phyloP scores from a whole-genome alignment of 2,329 filamentous ascomycete species.

The Microcyclospora pomicola region DNA sequence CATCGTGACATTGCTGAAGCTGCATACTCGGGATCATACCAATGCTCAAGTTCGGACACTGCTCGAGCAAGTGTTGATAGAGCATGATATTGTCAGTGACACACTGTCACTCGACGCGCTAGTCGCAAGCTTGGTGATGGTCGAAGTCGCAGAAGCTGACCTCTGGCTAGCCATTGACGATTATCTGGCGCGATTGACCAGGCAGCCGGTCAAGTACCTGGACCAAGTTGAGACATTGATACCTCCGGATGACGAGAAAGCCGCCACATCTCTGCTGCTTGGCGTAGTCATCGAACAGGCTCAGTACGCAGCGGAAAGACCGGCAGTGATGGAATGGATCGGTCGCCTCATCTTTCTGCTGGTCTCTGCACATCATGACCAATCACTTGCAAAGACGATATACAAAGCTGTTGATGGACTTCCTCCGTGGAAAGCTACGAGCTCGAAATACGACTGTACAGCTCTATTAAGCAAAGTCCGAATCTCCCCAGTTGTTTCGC shows the following conservation, averaged over 20 bases:
- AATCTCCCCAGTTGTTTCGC: neutral
- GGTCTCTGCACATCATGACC: neutral
- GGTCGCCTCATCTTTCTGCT: conserved; percentile 10
- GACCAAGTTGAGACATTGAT: conserved; percentile 47
- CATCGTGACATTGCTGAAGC: conserved; percentile 55
- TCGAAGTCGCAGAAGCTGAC: conserved; percentile 11
- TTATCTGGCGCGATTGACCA: conserved; percentile 60
- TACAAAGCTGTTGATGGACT: neutral
- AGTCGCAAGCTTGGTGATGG: conserved; percentile 30
- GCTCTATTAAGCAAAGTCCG: neutral
- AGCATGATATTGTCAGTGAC: conserved; percentile 51
- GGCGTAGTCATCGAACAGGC: conserved; percentile 66
- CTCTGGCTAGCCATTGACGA: conserved; percentile 70
- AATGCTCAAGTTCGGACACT: conserved; percentile 27
- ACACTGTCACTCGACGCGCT: conserved; percentile 29
- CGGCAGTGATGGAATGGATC: conserved; percentile 9
- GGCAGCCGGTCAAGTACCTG: conserved; percentile 70
- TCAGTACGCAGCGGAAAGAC: conserved; percentile 37
- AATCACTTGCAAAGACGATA: conserved; percentile 2
- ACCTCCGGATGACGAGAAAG: conserved; percentile 13
- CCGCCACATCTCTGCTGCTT: conserved; percentile 44
- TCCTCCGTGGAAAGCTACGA: conserved; percentile 1
- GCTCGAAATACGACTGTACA: conserved; percentile 1
- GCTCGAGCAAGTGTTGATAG: conserved; percentile 39
- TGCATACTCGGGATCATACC: conserved; percentile 30